Evolutionary conservation across 192 early-diverging fungal species (phyloP).

Genomic region (Backusella macrospora): DNA sequence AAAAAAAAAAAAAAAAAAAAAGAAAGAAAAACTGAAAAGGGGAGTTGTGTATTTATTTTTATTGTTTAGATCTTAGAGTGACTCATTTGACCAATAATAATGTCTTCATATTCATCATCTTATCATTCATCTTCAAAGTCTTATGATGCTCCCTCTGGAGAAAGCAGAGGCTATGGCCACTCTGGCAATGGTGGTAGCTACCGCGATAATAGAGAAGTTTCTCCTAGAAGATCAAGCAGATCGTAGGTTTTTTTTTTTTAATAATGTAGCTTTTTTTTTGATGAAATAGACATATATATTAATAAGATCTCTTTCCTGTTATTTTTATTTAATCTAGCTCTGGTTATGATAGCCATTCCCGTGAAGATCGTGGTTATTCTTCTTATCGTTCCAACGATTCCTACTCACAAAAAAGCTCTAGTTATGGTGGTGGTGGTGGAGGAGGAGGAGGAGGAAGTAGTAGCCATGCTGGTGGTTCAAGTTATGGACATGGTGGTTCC

Average conservation of each 20-base stretch:
- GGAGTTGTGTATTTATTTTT: too few relatives aligned
- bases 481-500: slow-evolving; percentile 30
- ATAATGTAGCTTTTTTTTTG: too few relatives aligned
- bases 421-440: slow-evolving; percentile 48
- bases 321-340: slow-evolving; percentile 7
- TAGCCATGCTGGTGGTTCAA: slow-evolving; percentile 35
- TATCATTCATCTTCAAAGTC: slow-evolving; percentile 23
- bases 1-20: too few relatives aligned
- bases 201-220: slow-evolving; percentile 26
- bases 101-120: slow-evolving; percentile 32
- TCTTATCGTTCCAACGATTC: slow-evolving; percentile 33
- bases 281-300: background rate
- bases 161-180: slow-evolving; percentile 15
- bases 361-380: slow-evolving; percentile 35
- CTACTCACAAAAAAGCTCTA: slow-evolving; percentile 19
- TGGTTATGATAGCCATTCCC: slow-evolving; percentile 1
- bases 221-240: slow-evolving; percentile 33
- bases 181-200: slow-evolving; percentile 19
- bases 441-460: slow-evolving; percentile 41
- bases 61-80: background rate
- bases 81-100: background rate
- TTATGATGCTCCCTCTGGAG: background rate
- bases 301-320: background rate
- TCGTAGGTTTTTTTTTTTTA: slow-evolving; percentile 24
- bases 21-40: too few relatives aligned